Evolutionary conservation across 768 basidiomycete species (phyloP), one percentile per base, ranked within the genome.

Genomic region (Paxillus involutus): DNA sequence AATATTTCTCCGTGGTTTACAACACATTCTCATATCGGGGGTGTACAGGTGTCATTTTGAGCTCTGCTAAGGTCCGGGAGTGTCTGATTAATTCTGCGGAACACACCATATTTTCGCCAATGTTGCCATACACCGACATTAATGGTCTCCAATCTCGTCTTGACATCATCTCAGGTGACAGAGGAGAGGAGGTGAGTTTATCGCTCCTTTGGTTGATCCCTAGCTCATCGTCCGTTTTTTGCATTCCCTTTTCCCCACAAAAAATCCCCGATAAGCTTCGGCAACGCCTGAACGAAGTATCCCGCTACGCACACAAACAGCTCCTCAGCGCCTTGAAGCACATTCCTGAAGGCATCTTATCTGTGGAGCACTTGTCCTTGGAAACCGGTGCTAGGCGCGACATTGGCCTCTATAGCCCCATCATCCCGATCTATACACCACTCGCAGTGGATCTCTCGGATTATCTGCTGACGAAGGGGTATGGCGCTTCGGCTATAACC

Each of bases 111-210:
- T 66, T 59, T 51, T 55, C 64, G n/a, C 63, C 64, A 10, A 44
- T 59, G 3, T 56, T 66, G 47, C 51, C 59, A 17, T 61, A 64
- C 19, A 55, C 54, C 9, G 57, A 61, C 21, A 44, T 65, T 1
- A 63, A 66, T 3, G 64, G 53, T 0, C 55, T 65, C 3, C 73
- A 89, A 16, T 76, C 59, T 6, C 56, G 93, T 44, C 84, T 66
- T 10, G 19, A 45, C 6, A 50, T 55, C 37, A 53, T 65, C 5
- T 53, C 59, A 13, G 43, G 55, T 30, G 32, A 51, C 19, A 51
- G 42, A 6, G 61, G 64, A 16, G 45, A 61, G 17, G 59, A 66
- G 57, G 64, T 66, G 58, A 16, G 39, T 42, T 16, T 24, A 53
- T 51, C 7, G 4, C n/a, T 49, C n/a, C n/a, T 6, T 16, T 51